phyloP scores from a whole-genome alignment of 2,329 filamentous ascomycete genomes.

The Ilyonectria destructans region DNA sequence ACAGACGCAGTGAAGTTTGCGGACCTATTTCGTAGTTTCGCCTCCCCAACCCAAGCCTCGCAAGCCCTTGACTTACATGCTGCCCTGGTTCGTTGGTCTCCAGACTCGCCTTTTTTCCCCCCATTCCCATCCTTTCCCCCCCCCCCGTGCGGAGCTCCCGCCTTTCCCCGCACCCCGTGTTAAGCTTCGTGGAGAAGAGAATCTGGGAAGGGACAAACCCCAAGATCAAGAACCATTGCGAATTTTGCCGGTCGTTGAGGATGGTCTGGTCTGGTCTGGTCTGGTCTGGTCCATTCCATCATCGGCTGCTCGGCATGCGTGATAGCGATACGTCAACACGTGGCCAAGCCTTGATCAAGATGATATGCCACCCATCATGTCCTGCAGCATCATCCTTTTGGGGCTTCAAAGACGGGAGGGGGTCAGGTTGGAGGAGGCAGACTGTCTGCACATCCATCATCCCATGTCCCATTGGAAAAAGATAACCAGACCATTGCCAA shows the following conservation, averaged over 20 bases:
- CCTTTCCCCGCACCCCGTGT: conserved; percentile 29
- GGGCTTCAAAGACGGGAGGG: neutral
- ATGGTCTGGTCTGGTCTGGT: neutral
- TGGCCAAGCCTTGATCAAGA: neutral
- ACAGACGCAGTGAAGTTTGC: neutral
- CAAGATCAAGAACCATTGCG: conserved; percentile 7
- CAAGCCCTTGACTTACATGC: conserved; percentile 9
- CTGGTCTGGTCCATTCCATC: no score
- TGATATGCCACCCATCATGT: neutral
- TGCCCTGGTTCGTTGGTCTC: neutral
- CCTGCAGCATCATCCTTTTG: neutral
- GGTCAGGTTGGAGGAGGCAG: neutral
- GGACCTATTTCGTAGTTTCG: conserved; percentile 3
- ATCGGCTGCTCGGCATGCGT: conserved; percentile 1
- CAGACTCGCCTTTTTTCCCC: neutral
- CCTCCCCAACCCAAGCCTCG: neutral
- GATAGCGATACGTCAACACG: neutral
- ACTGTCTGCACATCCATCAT: neutral
- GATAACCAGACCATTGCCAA: neutral
- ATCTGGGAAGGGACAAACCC: conserved; percentile 13
- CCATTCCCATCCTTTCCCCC: neutral
- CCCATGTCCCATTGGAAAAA: neutral
- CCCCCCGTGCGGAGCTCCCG: conserved; percentile 18
- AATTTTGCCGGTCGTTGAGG: conserved; percentile 21
- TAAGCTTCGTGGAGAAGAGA: conserved; percentile 31